These are phyloP conservation scores for Tulasnella sp. DNA, from an alignment of 768 basidiomycete genomes.

Conservation along the genomic window DNA sequence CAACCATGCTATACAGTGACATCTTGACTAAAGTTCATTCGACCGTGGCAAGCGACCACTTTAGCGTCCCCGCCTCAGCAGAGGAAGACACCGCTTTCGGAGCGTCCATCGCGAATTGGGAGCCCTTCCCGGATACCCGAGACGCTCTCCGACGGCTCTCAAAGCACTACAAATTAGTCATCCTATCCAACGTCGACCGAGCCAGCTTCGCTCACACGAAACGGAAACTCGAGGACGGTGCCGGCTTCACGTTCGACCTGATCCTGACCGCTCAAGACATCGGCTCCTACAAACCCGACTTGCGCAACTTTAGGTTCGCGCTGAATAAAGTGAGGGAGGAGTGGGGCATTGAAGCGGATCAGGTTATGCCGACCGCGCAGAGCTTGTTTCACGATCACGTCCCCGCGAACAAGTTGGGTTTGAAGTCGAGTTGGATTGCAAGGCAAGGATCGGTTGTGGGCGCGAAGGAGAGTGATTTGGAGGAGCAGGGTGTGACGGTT, in stretches of 20 bases:
- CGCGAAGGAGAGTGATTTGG: slow-evolving; percentile 34
- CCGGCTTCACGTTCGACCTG: slow-evolving; percentile 39
- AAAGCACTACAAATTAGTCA: slow-evolving; percentile 25
- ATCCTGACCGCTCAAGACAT: neutral
- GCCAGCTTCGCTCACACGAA: slow-evolving; percentile 14
- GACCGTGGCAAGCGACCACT: slow-evolving; percentile 1
- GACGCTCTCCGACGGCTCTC: slow-evolving; percentile 16
- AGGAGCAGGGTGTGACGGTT: slow-evolving; percentile 27
- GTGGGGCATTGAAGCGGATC: slow-evolving; percentile 39
- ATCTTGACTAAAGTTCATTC: slow-evolving; percentile 13
- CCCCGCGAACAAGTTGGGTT: slow-evolving; percentile 54
- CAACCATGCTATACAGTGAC: slow-evolving; percentile 23
- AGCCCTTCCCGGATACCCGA: slow-evolving; percentile 24
- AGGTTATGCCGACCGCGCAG: slow-evolving; percentile 63
- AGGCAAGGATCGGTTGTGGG: slow-evolving; percentile 48
- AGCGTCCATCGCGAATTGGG: slow-evolving; percentile 18
- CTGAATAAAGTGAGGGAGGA: slow-evolving; percentile 46
- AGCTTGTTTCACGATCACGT: slow-evolving; percentile 63
- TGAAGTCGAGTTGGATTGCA: slow-evolving; percentile 65
- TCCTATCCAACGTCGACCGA: slow-evolving; percentile 24
- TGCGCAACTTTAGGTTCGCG: slow-evolving; percentile 50
- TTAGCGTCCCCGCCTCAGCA: neutral
- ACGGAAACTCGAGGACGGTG: neutral
- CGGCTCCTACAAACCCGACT: slow-evolving; percentile 57
- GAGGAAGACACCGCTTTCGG: slow-evolving; percentile 19